phyloP scores from a whole-genome alignment of 176 grass and related monocot genomes.

The Lolium multiflorum region DNA sequence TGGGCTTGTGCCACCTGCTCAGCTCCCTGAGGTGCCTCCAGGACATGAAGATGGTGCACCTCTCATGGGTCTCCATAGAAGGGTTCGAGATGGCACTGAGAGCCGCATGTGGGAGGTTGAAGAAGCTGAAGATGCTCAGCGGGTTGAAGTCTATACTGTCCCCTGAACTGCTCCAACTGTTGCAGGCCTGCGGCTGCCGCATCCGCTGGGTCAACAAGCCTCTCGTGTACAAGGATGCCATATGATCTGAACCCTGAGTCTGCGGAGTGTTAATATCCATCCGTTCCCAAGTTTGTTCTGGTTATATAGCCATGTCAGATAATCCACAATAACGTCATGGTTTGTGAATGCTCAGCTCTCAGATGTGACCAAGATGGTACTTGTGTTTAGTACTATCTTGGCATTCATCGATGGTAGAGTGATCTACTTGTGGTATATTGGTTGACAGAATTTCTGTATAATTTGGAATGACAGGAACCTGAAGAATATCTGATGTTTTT shows the following conservation, averaged over 20 bases:
- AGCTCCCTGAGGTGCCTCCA: slow-evolving; percentile 87
- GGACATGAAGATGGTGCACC: slow-evolving; percentile 94
- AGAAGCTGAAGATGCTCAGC: slow-evolving; percentile 92
- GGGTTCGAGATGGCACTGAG: slow-evolving; percentile 80
- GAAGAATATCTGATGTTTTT: neutral
- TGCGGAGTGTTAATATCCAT: neutral
- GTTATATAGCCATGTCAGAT: slow-evolving; percentile 3
- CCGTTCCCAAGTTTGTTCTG: neutral
- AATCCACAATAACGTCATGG: slow-evolving; percentile 4
- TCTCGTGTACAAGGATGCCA: slow-evolving; percentile 67
- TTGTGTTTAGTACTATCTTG: neutral
- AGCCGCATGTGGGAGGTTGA: slow-evolving; percentile 73
- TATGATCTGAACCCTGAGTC: neutral
- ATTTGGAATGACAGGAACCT: neutral
- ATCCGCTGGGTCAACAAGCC: slow-evolving; percentile 95
- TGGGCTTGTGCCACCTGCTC: slow-evolving; percentile 79
- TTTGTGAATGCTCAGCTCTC: neutral
- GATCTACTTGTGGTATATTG: neutral
- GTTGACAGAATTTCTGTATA: neutral
- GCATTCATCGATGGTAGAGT: neutral
- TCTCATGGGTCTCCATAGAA: slow-evolving; percentile 75
- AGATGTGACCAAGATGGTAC: slow-evolving; percentile 16
- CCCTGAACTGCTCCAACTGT: slow-evolving; percentile 68
- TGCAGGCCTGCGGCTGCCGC: slow-evolving; percentile 73
- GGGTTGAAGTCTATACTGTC: slow-evolving; percentile 67